These are phyloP conservation scores for Gryganskiella cystojenkinii DNA, from an alignment of 192 early-diverging fungal species.

Conservation along the genomic window DNA sequence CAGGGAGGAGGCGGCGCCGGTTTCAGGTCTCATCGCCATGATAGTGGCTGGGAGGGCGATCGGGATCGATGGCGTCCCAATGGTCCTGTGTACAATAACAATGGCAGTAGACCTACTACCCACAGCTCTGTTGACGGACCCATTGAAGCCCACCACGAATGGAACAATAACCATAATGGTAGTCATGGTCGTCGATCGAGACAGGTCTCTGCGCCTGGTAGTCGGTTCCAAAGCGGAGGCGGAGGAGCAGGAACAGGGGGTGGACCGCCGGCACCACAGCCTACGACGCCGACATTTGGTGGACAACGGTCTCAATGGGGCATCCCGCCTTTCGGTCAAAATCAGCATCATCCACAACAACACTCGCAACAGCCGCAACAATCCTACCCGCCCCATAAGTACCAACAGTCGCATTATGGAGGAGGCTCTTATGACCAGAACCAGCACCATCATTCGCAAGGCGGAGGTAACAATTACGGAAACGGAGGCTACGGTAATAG, in stretches of 20 bases:
- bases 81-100: too few relatives aligned
- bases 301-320: too few relatives aligned
- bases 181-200: not conserved
- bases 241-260: not conserved
- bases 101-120: too few relatives aligned
- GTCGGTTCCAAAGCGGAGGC: not conserved
- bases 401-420: too few relatives aligned
- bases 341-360: too few relatives aligned
- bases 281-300: too few relatives aligned
- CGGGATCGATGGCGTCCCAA: too few relatives aligned
- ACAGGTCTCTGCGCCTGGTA: conserved; percentile 15
- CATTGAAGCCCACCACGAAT: not conserved
- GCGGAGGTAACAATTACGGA: not conserved
- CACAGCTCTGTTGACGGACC: not conserved
- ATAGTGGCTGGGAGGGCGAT: not conserved
- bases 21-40: too few relatives aligned
- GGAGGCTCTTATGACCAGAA: not conserved
- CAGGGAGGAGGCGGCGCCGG: too few relatives aligned
- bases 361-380: too few relatives aligned
- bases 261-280: not conserved
- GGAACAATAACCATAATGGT: not conserved
- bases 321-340: too few relatives aligned
- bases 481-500: not conserved
- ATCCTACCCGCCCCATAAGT: too few relatives aligned
- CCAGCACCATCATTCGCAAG: not conserved